These are phyloP conservation scores for Toxicodendron radicans DNA, from an alignment of 345 rosid genomes.

Conservation along the genomic window DNA sequence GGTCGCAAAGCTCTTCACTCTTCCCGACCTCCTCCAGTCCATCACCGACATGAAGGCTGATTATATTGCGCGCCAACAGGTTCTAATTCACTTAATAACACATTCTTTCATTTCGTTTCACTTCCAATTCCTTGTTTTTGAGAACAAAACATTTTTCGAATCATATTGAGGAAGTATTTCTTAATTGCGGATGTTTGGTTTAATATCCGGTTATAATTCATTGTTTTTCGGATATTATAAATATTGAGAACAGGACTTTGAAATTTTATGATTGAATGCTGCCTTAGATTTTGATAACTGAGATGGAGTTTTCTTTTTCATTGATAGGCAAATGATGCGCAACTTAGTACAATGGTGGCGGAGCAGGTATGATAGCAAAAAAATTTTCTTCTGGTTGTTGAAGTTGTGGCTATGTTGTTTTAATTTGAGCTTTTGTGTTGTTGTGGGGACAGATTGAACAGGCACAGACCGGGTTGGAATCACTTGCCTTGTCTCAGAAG, in stretches of 20 bases:
- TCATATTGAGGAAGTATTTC: no score
- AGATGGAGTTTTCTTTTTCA: neutral
- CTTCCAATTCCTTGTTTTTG: no score
- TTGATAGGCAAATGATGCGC: constrained; percentile 91
- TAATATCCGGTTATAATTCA: no score
- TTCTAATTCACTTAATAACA: neutral
- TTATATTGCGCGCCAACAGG: constrained; percentile 97
- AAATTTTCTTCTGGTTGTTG: neutral
- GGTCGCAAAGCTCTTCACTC: constrained; percentile 91
- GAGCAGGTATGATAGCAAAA: constrained; percentile 59
- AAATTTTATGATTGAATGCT: no score
- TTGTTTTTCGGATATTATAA: neutral
- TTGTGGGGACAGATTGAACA: constrained; percentile 71
- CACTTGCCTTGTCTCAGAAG: constrained; percentile 74
- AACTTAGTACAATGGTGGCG: constrained; percentile 98
- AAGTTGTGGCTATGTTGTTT: neutral
- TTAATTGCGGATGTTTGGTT: neutral
- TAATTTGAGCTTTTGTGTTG: neutral
- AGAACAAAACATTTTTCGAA: neutral
- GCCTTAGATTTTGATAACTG: neutral
- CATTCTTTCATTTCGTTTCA: no score
- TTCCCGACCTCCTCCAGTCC: constrained; percentile 84
- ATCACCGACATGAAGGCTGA: constrained; percentile 87
- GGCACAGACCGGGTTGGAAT: constrained; percentile 79
- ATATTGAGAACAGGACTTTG: neutral